phyloP scores from a whole-genome alignment of 495 filamentous ascomycete species.

The Pyrenopolyporus hunteri region DNA sequence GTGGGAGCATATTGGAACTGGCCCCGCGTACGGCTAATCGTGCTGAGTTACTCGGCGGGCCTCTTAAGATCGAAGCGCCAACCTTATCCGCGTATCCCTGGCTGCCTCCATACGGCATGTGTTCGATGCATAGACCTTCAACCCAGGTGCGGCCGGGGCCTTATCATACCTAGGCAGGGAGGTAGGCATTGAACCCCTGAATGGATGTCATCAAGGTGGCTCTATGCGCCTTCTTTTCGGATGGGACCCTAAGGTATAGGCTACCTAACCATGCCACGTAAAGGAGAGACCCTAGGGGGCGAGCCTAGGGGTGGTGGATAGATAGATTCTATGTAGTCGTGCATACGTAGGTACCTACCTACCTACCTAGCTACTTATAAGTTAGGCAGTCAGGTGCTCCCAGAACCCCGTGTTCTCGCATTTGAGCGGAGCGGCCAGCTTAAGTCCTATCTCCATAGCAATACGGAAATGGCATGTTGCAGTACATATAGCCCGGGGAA shows the following conservation, averaged over 20 bases:
- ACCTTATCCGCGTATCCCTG: neutral
- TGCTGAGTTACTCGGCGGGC: conserved; percentile 2
- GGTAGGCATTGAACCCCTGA: neutral
- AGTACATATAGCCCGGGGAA: too few species aligned
- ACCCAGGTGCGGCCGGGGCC: neutral
- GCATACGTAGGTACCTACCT: too few species aligned
- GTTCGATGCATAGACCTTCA: neutral
- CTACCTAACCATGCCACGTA: neutral
- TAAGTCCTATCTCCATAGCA: too few species aligned
- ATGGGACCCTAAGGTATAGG: neutral
- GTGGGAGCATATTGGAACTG: conserved; percentile 40
- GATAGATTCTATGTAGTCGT: too few species aligned
- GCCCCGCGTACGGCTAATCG: conserved; percentile 29
- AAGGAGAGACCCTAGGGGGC: too few species aligned
- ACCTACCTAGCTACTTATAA: too few species aligned
- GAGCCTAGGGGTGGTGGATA: too few species aligned
- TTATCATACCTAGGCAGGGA: neutral
- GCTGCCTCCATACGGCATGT: neutral
- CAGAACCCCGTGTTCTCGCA: too few species aligned
- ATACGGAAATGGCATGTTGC: too few species aligned
- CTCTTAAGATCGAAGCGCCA: neutral
- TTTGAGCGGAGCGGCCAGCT: too few species aligned
- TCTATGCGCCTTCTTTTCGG: neutral
- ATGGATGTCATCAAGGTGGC: neutral
- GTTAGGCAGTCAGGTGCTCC: too few species aligned